Evolutionary conservation across 306 rosid species (phyloP).

Genomic region (Citrullus mucosospermus): DNA sequence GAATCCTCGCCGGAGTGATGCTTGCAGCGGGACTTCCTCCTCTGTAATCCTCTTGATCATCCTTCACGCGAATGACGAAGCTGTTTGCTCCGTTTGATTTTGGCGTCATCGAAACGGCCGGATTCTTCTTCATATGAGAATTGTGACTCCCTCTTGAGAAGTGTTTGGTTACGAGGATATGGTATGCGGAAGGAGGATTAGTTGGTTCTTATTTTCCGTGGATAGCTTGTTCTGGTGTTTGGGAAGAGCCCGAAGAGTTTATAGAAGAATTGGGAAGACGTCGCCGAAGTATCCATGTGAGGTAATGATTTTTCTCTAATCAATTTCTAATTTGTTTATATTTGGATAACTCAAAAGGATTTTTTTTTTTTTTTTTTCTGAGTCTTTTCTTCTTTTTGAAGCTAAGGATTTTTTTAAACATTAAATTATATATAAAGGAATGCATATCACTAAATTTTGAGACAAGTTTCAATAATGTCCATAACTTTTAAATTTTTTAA

Average conservation of each 20-base stretch:
- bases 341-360: background rate
- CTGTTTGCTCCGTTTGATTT: background rate
- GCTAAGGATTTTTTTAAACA: background rate
- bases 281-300: slow-evolving; percentile 6
- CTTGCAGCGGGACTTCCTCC: background rate
- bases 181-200: background rate
- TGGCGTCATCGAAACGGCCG: background rate
- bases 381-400: background rate
- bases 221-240: background rate
- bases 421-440: background rate
- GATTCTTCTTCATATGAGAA: background rate
- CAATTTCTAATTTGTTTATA: background rate
- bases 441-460: background rate
- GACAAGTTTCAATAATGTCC: background rate
- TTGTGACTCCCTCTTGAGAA: background rate
- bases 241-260: background rate
- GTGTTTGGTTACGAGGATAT: slow-evolving; percentile 1
- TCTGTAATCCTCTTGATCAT: background rate
- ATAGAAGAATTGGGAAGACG: background rate
- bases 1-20: background rate
- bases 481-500: background rate
- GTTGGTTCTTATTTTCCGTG: background rate
- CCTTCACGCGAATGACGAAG: background rate
- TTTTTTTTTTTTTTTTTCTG: background rate
- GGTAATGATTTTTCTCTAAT: background rate